Evolutionary conservation across 345 rosid genomes (phyloP).

Genomic region (Salix udensis): DNA sequence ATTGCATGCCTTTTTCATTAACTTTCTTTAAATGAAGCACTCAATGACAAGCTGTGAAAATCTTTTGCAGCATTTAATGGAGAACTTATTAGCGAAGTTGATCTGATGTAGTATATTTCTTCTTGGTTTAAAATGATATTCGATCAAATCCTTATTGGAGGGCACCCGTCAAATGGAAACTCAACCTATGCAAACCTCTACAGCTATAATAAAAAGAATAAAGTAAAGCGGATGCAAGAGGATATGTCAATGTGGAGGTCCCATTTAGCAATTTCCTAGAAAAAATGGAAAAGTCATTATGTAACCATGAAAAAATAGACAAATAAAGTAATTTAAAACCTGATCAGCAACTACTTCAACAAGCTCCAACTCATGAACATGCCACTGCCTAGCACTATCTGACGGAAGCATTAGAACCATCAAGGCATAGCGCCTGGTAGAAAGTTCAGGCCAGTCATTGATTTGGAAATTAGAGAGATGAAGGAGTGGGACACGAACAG

Average conservation of each 20-base stretch:
- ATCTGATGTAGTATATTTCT: background rate
- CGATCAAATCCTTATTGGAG: background rate
- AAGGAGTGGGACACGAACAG: constrained; percentile 92
- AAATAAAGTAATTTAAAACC: constrained; percentile 33
- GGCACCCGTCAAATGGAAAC: background rate
- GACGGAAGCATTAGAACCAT: constrained; percentile 99
- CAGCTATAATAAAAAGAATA: too few species aligned
- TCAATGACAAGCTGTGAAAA: background rate
- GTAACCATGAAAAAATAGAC: background rate
- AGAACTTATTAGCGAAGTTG: background rate
- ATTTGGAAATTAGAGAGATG: constrained; percentile 96
- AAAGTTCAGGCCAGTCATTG: constrained; percentile 98
- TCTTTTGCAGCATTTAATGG: background rate
- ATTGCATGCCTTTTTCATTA: background rate
- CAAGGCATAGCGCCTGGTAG: constrained; percentile 86
- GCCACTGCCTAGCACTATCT: constrained; percentile 99
- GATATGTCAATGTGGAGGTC: background rate
- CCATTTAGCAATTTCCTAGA: background rate
- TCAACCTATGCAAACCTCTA: background rate
- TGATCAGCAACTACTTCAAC: constrained; percentile 99
- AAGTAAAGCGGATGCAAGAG: background rate
- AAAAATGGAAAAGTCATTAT: background rate
- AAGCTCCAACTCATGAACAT: constrained; percentile 89
- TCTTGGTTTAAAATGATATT: background rate
- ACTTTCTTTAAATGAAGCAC: background rate